Percentiles rank a stretch among this genome's conserved stretches.
Evolutionary conservation across 768 basidiomycete genomes (phyloP).

Genomic region (Trametes punicea): DNA sequence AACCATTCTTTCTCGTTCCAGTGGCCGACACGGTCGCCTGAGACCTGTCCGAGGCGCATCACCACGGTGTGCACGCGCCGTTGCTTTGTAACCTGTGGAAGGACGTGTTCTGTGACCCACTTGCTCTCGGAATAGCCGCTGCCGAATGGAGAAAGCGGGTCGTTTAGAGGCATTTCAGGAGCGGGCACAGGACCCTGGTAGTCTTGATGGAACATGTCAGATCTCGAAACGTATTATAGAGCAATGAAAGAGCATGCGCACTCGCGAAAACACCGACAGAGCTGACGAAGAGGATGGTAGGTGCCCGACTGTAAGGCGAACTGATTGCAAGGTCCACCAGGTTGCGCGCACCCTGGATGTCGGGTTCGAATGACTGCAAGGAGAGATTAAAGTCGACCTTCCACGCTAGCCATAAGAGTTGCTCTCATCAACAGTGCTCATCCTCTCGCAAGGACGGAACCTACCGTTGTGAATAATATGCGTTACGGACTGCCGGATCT

Average conservation of each 20-base stretch:
- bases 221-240: neutral
- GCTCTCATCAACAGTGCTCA: neutral
- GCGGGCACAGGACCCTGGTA: constrained; percentile 17
- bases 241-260: constrained; percentile 3
- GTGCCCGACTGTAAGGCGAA: constrained; percentile 27
- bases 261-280: constrained; percentile 30
- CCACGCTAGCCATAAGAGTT: constrained; percentile 27
- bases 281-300: constrained; percentile 36
- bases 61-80: constrained; percentile 27
- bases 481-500: constrained; percentile 32
- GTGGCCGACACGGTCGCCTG: constrained; percentile 34
- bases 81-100: constrained; percentile 16
- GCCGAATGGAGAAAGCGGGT: constrained; percentile 23
- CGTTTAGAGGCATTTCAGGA: constrained; percentile 9
- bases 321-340: constrained; percentile 37
- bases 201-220: neutral
- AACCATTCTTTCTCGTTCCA: constrained; percentile 40
- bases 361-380: constrained; percentile 30
- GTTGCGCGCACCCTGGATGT: constrained; percentile 29
- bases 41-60: constrained; percentile 38
- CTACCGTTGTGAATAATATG: constrained; percentile 39
- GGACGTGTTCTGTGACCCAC: constrained; percentile 29
- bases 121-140: constrained; percentile 35
- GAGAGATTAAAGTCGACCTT: constrained; percentile 34
- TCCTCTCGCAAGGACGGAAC: neutral